These are phyloP conservation scores for Arachnomyces sp. DNA, from an alignment of 2,329 filamentous ascomycete genomes.

Conservation along the genomic window DNA sequence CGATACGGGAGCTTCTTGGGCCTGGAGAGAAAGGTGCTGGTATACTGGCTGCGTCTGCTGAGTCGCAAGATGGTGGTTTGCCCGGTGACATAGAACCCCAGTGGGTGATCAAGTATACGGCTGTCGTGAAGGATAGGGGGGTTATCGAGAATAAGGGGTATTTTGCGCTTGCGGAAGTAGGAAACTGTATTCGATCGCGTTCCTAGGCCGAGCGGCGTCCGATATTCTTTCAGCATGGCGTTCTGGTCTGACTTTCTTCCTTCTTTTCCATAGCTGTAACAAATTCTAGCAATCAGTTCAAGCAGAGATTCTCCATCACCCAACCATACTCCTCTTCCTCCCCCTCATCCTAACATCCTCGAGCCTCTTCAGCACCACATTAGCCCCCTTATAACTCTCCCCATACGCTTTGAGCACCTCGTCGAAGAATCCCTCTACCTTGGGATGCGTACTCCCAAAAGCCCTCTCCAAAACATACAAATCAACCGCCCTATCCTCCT, in stretches of 20 bases:
- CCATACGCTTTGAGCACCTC: conserved; percentile 68
- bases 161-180: conserved; percentile 74
- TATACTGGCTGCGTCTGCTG: conserved; percentile 57
- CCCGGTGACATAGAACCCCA: conserved; percentile 72
- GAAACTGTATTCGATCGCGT: conserved; percentile 33
- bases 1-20: conserved; percentile 73
- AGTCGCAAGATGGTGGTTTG: conserved; percentile 48
- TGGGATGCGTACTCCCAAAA: conserved; percentile 89
- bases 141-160: conserved; percentile 99
- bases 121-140: conserved; percentile 83
- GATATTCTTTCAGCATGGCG: conserved; percentile 16
- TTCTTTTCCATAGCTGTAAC: background rate
- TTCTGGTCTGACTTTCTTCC: conserved; percentile 7
- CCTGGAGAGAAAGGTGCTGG: conserved; percentile 63
- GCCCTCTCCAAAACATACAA: conserved; percentile 91
- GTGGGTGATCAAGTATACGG: conserved; percentile 97
- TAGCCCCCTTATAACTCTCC: conserved; percentile 65
- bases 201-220: conserved; percentile 14
- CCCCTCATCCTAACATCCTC: conserved; percentile 92
- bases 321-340: conserved; percentile 93
- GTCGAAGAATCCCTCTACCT: conserved; percentile 66
- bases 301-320: conserved; percentile 42
- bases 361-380: conserved; percentile 65
- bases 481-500: conserved; percentile 93
- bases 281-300: background rate